Conservation (phyloP, 2,329 filamentous ascomycete genomes). For the Fusarium newnesense region DNA sequence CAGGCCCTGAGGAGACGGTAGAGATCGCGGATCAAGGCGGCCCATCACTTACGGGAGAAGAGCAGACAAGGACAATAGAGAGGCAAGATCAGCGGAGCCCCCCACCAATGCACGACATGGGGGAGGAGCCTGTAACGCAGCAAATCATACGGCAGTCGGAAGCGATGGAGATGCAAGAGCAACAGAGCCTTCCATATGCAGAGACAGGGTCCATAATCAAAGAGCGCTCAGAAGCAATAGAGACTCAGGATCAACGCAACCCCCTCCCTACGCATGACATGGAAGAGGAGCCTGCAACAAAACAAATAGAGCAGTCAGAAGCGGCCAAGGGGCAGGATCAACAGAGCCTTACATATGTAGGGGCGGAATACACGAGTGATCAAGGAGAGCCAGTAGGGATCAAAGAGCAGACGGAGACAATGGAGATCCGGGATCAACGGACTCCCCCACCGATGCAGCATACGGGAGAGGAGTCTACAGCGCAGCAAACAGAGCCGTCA, state of each 20-base stretch:
- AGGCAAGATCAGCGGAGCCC: not conserved
- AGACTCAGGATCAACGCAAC: not conserved
- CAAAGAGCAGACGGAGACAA: not conserved
- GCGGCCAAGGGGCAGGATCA: not conserved
- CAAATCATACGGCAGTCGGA: not conserved
- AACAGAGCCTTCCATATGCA: not conserved
- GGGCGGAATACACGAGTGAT: not conserved
- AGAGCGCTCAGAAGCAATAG: not conserved
- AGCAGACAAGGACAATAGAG: not conserved
- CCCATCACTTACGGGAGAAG: not conserved
- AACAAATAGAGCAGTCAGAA: not conserved
- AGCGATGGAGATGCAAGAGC: not conserved
- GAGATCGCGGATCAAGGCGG: too few relatives aligned
- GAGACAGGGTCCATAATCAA: not conserved
- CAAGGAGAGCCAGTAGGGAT: not conserved
- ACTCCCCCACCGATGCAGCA: not conserved
- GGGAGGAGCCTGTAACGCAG: not conserved
- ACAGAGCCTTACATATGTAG: not conserved
- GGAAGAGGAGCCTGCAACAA: not conserved
- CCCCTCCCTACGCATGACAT: not conserved
- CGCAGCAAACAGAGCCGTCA: too few relatives aligned
- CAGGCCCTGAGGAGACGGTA: not conserved
- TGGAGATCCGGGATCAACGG: not conserved
- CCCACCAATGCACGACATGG: not conserved
- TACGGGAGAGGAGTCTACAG: not conserved